Conservation (phyloP, 1,139 yeast genomes). For the Blastobotrys raffinosifermentans region DNA sequence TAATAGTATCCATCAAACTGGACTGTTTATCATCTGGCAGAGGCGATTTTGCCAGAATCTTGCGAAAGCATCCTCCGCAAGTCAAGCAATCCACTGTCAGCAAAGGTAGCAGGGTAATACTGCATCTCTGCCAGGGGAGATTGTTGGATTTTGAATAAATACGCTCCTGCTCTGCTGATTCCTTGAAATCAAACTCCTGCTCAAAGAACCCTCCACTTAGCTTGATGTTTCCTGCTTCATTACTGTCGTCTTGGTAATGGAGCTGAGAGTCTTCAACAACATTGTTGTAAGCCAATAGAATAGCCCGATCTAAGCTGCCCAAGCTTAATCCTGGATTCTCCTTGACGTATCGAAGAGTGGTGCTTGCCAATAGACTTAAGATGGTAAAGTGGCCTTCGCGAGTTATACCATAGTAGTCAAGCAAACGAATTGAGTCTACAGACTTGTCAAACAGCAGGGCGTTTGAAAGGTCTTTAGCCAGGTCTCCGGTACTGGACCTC, state of each 20-base stretch:
- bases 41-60: conserved; percentile 10
- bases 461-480: conserved; percentile 5
- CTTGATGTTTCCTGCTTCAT: conserved; percentile 1
- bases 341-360: conserved; percentile 9
- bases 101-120: conserved; percentile 21
- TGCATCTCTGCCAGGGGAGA: conserved; percentile 22
- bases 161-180: not conserved
- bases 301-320: conserved; percentile 15
- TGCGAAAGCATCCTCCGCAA: conserved; percentile 21
- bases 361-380: conserved; percentile 12
- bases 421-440: conserved; percentile 14
- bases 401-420: conserved; percentile 11
- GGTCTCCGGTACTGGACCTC: not conserved
- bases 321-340: conserved; percentile 3
- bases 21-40: conserved; percentile 4
- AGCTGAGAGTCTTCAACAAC: not conserved
- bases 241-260: no score
- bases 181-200: conserved; percentile 19
- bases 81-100: conserved; percentile 17
- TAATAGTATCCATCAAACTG: conserved; percentile 12
- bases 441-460: conserved; percentile 6
- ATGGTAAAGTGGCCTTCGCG: conserved; percentile 8
- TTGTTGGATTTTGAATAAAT: conserved; percentile 10
- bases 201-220: conserved; percentile 18
- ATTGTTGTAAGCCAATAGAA: conserved; percentile 10